Conservation (phyloP, 2,329 filamentous ascomycete genomes). For the Xylariaceae sp. region DNA sequence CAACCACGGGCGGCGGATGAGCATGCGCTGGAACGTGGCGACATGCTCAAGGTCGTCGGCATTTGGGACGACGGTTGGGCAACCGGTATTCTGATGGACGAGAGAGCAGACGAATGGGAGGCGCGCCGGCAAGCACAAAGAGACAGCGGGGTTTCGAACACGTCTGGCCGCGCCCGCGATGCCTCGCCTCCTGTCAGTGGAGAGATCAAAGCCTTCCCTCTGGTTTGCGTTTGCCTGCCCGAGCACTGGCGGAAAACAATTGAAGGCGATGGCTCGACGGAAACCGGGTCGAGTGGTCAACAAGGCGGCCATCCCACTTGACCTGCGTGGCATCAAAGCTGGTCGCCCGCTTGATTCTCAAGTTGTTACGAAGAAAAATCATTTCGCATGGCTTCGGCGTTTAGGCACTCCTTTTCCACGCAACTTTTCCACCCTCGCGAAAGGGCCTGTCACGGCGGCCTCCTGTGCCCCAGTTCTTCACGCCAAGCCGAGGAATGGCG, state of each 20-base stretch:
- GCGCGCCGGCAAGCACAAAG: slow-evolving; percentile 67
- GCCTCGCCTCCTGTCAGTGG: slow-evolving; percentile 59
- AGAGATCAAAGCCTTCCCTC: slow-evolving; percentile 94
- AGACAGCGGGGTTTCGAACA: slow-evolving; percentile 88
- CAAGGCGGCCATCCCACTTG: slow-evolving; percentile 16
- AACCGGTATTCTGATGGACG: slow-evolving; percentile 76
- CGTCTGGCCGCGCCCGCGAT: slow-evolving; percentile 52
- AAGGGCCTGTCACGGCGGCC: no score
- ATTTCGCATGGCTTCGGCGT: slow-evolving; percentile 32
- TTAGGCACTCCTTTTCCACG: slow-evolving; percentile 19
- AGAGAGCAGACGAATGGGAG: slow-evolving; percentile 86
- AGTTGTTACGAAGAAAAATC: slow-evolving; percentile 15
- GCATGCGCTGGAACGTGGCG: slow-evolving; percentile 85
- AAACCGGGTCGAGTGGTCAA: slow-evolving; percentile 43
- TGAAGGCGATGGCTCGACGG: slow-evolving; percentile 72
- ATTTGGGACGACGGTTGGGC: slow-evolving; percentile 99
- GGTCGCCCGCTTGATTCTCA: no score
- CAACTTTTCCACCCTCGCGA: no score
- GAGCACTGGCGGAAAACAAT: slow-evolving; percentile 97
- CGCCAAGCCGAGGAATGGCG: no score
- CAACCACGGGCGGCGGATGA: slow-evolving; percentile 90
- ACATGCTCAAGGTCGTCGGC: slow-evolving; percentile 96
- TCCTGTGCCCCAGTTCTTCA: no score
- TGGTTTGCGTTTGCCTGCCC: slow-evolving; percentile 91
- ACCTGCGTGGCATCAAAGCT: no score